Base-by-base conservation (phyloP, 345 rosid species). In the Eucalyptus polybractea region DNA sequence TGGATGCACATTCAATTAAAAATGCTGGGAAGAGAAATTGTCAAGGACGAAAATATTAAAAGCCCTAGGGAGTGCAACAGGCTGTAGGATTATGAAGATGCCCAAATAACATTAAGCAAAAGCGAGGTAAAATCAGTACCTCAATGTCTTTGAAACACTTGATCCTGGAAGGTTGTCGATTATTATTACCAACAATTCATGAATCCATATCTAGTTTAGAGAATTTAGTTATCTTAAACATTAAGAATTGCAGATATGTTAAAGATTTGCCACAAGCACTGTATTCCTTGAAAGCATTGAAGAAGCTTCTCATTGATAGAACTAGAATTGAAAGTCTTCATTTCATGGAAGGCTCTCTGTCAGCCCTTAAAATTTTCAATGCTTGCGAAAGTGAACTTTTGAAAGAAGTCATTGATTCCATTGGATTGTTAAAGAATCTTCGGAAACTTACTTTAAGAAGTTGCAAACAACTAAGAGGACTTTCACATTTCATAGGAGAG, bases 241-340 rank as follows among this genome's bases (percentile, higher is more conserved):
- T 69, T 21, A 69, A 31, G 7, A 2, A 5, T 69, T 69, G 80
- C 1, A 8, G 1, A 69, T 31, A 0, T 0, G 0, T 31, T 31
- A 8, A 69, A 9, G 1, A 15, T 8, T 31, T 69, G 7, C 42
- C 7, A 1, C 42, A 69, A 69, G 80, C 80, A 31, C 0, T 33
- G 4, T 14, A 11, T 33, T 69, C 33, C 69, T 12, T 60, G 33
- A 27, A 27, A 27, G 31, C 16, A 60, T 60, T 60, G 69, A 60
- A 60, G 14, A 4, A 60, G 16, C 31, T 60, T 60, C 8, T 60
- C 69, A 27, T 60, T 60, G 16, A 60, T 60, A 3, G 16, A 60
- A 60, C 5, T 60, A 27, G 2, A 27, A 60, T 60, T 60, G 2
- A 60, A 12, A 60, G 8, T 2, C 69, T 60, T 27, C 4, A 27